These are phyloP conservation scores for Russula foetens DNA, from an alignment of 768 basidiomycete genomes.

Conservation along the genomic window DNA sequence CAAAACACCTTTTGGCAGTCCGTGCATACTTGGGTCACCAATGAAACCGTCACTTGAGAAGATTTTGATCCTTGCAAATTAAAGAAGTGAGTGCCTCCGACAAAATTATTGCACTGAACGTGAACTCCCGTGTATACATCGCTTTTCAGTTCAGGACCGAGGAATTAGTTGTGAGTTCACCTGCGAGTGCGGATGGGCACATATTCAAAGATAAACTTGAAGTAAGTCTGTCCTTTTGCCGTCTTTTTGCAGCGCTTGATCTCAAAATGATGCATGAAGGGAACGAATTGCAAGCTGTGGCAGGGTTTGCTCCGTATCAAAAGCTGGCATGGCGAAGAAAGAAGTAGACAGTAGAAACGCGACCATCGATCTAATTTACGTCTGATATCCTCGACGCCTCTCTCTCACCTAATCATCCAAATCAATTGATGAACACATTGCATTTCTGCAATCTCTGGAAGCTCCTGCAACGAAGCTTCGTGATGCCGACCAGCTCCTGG, in stretches of 20 bases:
- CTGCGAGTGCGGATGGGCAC: slow-evolving; percentile 84
- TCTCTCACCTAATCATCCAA: neutral
- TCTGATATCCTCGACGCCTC: neutral
- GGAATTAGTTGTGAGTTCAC: slow-evolving; percentile 68
- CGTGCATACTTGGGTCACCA: slow-evolving; percentile 74
- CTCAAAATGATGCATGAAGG: slow-evolving; percentile 37
- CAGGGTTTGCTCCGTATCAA: slow-evolving; percentile 92
- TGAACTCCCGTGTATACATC: slow-evolving; percentile 86
- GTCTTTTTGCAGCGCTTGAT: neutral
- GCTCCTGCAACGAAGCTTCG: slow-evolving; percentile 34
- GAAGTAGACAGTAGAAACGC: slow-evolving; percentile 75
- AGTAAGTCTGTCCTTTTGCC: slow-evolving; percentile 48
- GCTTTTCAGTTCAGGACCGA: slow-evolving; percentile 79
- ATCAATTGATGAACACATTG: slow-evolving; percentile 74
- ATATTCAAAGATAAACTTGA: slow-evolving; percentile 88
- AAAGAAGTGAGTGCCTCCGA: slow-evolving; percentile 41
- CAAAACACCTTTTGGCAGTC: slow-evolving; percentile 93
- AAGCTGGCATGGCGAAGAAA: slow-evolving; percentile 68
- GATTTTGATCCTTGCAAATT: slow-evolving; percentile 59
- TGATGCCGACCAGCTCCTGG: slow-evolving; percentile 53
- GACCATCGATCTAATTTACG: slow-evolving; percentile 84
- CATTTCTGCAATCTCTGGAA: slow-evolving; percentile 72
- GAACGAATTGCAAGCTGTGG: slow-evolving; percentile 78
- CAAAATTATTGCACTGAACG: slow-evolving; percentile 29
- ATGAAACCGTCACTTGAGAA: slow-evolving; percentile 64